A percentile compares a stretch with the other conserved stretches of the same genome.
These are phyloP conservation scores for Lentinus polychrous DNA, from an alignment of 1,284 basidiomycete species.

Conservation along the genomic window DNA sequence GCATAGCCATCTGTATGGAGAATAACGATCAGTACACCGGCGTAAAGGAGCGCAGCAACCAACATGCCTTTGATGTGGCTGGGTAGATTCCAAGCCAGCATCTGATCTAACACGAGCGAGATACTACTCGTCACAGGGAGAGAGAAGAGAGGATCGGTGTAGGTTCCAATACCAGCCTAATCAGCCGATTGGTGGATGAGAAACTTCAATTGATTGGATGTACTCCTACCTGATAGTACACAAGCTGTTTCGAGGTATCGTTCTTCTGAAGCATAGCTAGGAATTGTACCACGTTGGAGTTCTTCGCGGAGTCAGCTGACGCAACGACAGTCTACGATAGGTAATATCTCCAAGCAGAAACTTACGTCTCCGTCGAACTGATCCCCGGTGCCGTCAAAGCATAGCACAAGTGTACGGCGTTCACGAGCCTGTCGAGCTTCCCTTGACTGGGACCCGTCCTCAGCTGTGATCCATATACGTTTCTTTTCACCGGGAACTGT, in stretches of 20 bases:
- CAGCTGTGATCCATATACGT: conserved; percentile 12
- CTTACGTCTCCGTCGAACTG: conserved; percentile 18
- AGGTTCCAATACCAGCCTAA: conserved; percentile 23
- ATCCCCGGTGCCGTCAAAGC: conserved; percentile 19
- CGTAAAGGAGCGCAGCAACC: background rate
- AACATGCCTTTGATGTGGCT: conserved; percentile 17
- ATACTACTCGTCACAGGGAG: conserved; percentile 16
- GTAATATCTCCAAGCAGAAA: background rate
- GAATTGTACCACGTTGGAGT: conserved; percentile 17
- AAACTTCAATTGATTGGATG: background rate
- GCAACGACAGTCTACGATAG: no score
- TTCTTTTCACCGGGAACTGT: conserved; percentile 1
- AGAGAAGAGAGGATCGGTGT: conserved; percentile 15
- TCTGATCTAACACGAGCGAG: conserved; percentile 21
- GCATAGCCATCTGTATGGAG: conserved; percentile 28
- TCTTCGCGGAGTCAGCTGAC: conserved; percentile 7
- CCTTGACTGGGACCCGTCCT: background rate
- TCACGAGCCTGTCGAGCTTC: background rate
- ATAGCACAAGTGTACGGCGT: conserved; percentile 15
- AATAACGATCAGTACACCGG: background rate
- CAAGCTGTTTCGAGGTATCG: conserved; percentile 36
- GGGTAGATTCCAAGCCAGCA: conserved; percentile 24
- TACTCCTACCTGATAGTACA: conserved; percentile 15
- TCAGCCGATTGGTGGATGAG: background rate
- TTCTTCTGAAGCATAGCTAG: conserved; percentile 43